These are phyloP conservation scores for Rhodosporidiobolus odoratus DNA, from an alignment of 768 basidiomycete genomes.

Conservation along the genomic window DNA sequence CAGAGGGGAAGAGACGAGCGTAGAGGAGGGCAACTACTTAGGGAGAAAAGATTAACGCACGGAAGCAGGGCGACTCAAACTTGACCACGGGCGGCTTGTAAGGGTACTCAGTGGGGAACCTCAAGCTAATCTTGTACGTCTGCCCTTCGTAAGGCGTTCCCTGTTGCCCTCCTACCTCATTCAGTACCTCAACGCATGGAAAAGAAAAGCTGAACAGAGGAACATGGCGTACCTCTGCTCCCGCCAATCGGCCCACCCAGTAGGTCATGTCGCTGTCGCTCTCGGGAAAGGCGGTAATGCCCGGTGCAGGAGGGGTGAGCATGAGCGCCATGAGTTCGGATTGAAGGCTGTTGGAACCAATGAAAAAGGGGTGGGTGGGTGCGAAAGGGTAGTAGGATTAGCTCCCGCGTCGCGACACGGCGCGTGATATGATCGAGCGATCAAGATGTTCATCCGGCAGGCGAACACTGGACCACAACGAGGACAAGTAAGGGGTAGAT, in stretches of 20 bases:
- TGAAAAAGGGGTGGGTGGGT: neutral
- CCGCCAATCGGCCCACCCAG: constrained; percentile 84
- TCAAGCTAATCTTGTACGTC: constrained; percentile 73
- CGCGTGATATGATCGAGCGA: too few species aligned
- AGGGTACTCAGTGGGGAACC: constrained; percentile 82
- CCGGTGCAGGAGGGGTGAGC: constrained; percentile 27
- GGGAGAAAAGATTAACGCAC: neutral
- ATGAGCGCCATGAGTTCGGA: constrained; percentile 39
- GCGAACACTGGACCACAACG: too few species aligned
- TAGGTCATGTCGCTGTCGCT: constrained; percentile 80
- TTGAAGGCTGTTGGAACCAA: constrained; percentile 26
- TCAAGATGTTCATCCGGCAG: too few species aligned
- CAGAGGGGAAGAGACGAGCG: neutral
- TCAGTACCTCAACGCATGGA: neutral
- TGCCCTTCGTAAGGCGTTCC: constrained; percentile 59
- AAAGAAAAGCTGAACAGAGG: constrained; percentile 2
- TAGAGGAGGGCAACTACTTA: too few species aligned
- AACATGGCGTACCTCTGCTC: constrained; percentile 44
- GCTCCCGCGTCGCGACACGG: too few species aligned
- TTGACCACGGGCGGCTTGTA: constrained; percentile 77
- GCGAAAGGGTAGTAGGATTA: neutral
- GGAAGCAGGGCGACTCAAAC: constrained; percentile 76
- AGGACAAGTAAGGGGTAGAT: too few species aligned
- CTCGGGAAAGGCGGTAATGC: constrained; percentile 73
- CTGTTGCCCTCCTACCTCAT: neutral